These are phyloP conservation scores for Phytophthora idaei DNA, from an alignment of 352 stramenopile genomes.

Conservation along the genomic window DNA sequence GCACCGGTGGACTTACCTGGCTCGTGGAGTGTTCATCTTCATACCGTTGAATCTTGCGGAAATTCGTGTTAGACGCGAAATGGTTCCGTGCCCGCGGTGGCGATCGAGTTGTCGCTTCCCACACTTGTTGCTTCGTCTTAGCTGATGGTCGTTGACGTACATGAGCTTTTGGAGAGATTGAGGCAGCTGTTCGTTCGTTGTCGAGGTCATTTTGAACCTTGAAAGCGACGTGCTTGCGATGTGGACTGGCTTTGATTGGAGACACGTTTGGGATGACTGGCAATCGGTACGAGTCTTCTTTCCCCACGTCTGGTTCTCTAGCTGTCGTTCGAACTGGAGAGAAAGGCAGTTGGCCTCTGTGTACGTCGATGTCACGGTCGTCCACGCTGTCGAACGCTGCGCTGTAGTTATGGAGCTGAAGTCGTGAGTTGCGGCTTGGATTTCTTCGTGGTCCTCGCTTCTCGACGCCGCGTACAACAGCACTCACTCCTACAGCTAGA, in stretches of 20 bases:
- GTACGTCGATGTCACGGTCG: neutral
- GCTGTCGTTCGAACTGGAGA: conserved; percentile 30
- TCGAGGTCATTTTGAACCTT: conserved; percentile 23
- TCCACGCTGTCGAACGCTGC: conserved; percentile 37
- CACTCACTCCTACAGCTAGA: conserved; percentile 57
- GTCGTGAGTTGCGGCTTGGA: conserved; percentile 59
- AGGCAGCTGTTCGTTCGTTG: neutral
- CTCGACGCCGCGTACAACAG: conserved; percentile 56
- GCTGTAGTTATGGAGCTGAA: conserved; percentile 68
- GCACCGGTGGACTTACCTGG: neutral
- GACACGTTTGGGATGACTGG: conserved; percentile 55
- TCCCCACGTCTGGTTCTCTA: neutral
- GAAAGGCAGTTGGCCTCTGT: conserved; percentile 16
- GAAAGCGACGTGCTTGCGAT: conserved; percentile 51
- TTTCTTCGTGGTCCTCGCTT: conserved; percentile 51
- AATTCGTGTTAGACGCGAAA: conserved; percentile 25
- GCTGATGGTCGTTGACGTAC: conserved; percentile 15
- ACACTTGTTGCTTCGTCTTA: conserved; percentile 29
- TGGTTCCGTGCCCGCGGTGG: conserved; percentile 46
- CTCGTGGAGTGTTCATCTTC: conserved; percentile 5
- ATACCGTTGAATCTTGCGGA: conserved; percentile 25
- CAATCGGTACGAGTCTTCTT: conserved; percentile 24
- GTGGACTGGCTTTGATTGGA: conserved; percentile 53
- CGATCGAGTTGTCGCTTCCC: conserved; percentile 33
- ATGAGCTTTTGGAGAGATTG: conserved; percentile 17